Percentiles rank a stretch among this genome's conserved stretches.
Evolutionary conservation across 164 flowering plant genomes (phyloP).

Genomic region (Nelumbo lutea): DNA sequence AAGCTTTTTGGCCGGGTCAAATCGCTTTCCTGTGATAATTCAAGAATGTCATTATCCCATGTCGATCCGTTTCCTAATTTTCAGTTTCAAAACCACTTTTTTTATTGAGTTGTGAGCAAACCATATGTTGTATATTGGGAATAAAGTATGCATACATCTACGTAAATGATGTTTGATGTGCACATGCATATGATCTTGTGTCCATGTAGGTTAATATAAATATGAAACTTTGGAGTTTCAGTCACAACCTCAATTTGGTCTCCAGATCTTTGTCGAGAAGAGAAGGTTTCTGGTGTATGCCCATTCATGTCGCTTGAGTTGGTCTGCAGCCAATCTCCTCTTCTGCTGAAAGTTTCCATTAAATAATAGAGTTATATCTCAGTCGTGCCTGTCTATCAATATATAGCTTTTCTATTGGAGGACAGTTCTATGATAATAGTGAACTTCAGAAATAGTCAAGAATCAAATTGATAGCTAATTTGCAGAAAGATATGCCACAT

Average conservation of each 20-base stretch:
- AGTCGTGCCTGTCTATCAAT: not conserved
- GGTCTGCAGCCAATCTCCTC: constrained; percentile 44
- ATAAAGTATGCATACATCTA: too few relatives aligned
- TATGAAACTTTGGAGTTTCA: not conserved
- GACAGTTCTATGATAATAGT: not conserved
- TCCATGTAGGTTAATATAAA: not conserved
- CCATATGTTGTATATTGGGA: too few relatives aligned
- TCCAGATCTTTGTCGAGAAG: constrained; percentile 33
- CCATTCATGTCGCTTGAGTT: constrained; percentile 36
- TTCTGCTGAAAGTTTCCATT: constrained; percentile 28
- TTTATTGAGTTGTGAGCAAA: too few relatives aligned
- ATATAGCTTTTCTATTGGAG: not conserved
- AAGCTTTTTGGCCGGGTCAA: constrained; percentile 21
- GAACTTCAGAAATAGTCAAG: too few relatives aligned
- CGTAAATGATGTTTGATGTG: not conserved
- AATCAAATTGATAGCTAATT: too few relatives aligned
- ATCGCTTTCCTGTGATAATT: constrained; percentile 31
- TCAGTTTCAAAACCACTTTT: too few relatives aligned
- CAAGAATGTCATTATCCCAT: not conserved
- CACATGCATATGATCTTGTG: not conserved
- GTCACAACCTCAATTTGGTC: constrained; percentile 39
- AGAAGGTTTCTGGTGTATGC: constrained; percentile 23
- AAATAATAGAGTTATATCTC: not conserved
- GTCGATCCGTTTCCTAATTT: too few relatives aligned
- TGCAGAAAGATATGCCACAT: too few relatives aligned